Evolutionary conservation across 345 rosid species (phyloP).

Genomic region (Orychophragmus violaceus): DNA sequence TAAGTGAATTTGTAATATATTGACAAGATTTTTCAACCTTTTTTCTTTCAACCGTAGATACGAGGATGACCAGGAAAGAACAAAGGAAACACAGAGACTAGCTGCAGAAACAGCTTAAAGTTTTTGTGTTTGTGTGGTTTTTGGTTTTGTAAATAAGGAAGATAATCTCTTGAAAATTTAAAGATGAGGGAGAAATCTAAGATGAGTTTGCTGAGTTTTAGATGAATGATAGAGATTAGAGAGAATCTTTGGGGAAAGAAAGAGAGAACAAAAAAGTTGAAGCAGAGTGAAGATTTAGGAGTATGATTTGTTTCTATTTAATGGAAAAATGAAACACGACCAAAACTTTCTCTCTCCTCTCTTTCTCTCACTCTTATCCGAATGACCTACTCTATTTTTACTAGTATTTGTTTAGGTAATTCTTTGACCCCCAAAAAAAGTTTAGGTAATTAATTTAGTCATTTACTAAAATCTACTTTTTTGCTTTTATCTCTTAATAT

Average conservation of each 20-base stretch:
- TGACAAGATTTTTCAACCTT: background rate
- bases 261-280: background rate
- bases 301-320: conserved; percentile 15
- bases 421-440: too few species aligned
- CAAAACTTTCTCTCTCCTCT: conserved; percentile 8
- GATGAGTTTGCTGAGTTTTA: background rate
- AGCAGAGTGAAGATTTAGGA: conserved; percentile 1
- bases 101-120: background rate
- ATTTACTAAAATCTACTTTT: background rate
- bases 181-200: background rate
- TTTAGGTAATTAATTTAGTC: background rate
- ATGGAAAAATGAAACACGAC: conserved; percentile 14
- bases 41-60: background rate
- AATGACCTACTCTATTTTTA: background rate
- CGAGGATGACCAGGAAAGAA: background rate
- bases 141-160: background rate
- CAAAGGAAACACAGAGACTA: background rate
- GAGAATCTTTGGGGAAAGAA: background rate
- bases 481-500: too few species aligned
- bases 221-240: background rate
- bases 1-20: background rate
- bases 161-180: background rate
- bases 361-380: background rate
- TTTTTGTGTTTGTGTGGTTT: background rate
- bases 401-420: background rate